A percentile compares a stretch with the other conserved stretches of the same genome.
Evolutionary conservation across 768 basidiomycete genomes (phyloP).

Genomic region (Lanmaoa rubissima): DNA sequence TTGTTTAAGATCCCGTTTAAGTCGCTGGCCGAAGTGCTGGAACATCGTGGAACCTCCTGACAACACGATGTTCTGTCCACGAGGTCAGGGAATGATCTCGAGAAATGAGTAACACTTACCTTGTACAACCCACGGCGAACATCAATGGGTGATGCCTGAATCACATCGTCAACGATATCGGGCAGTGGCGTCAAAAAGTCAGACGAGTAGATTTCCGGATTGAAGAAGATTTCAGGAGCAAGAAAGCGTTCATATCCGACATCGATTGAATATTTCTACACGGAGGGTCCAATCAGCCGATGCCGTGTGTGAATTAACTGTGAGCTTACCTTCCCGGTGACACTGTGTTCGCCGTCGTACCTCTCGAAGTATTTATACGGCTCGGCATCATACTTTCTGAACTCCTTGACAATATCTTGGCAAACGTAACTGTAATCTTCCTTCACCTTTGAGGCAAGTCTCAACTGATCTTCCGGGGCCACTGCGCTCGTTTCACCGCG

Average conservation of each 20-base stretch:
- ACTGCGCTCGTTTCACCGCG: conserved; percentile 89
- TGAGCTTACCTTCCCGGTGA: conserved; percentile 77
- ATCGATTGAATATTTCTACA: conserved; percentile 88
- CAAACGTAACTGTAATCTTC: conserved; percentile 99
- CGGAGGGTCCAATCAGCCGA: conserved; percentile 6
- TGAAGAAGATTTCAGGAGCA: conserved; percentile 99
- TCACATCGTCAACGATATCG: conserved; percentile 93
- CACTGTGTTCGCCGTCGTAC: conserved; percentile 90
- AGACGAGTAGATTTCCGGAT: conserved; percentile 97
- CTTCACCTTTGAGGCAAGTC: conserved; percentile 91
- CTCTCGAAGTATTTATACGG: conserved; percentile 94
- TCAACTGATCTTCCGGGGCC: conserved; percentile 92
- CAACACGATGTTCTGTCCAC: conserved; percentile 86
- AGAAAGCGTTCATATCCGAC: conserved; percentile 99
- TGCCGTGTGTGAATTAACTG: not conserved
- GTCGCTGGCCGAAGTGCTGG: conserved; percentile 94
- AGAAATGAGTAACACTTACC: conserved; percentile 38
- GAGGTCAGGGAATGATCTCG: not conserved
- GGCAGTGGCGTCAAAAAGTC: conserved; percentile 97
- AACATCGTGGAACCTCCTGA: conserved; percentile 99
- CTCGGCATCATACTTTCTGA: conserved; percentile 95
- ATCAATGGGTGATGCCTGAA: conserved; percentile 95
- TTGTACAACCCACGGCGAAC: conserved; percentile 96
- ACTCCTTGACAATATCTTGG: conserved; percentile 98
- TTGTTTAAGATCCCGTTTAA: conserved; percentile 94